Base-by-base conservation (phyloP, 306 rosid genomes). In the Adenanthera pavonina region DNA sequence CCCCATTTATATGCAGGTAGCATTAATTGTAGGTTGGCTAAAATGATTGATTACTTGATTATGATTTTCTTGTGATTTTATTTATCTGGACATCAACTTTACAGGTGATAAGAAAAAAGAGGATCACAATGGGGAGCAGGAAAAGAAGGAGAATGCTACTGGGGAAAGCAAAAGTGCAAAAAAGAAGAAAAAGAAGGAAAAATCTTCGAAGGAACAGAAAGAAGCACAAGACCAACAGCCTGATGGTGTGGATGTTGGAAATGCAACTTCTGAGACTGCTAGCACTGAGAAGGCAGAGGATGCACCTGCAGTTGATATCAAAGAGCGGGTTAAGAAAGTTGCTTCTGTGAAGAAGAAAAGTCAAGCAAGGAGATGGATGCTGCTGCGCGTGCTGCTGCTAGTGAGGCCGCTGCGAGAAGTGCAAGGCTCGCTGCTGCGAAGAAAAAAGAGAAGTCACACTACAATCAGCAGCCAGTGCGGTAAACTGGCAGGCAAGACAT, bases 151-250 rank as follows among this genome's bases (percentile, higher is more conserved):
- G 57, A 89, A 76, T 87, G 74, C 66, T 35, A 3, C 73, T 4
- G 89, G 87, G 56, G 91, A 88, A 81, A 83, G 86, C 88, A 88
- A 86, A 83, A 75, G 83, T 81, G 85, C 89, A 20, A 90, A 73
- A 79, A 90, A 86, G 89, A 88, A 90, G 90, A 90, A 90, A 62
- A 87, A 87, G 89, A 85, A 89, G 83, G 90, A 90, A 53, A 90
- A 86, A 77, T 76, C 86, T 75, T 71, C 59, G 0, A 90, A 90
- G 84, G 94, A 88, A 84, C 76, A 72, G 16, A 86, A 84, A 88
- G 92, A 90, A 71, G 69, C 84, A 25, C 88, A 76, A 35, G 89
- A 83, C 73, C n/a, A n/a, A n/a, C 90, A 80, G 75, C 64, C 81
- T 14, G 77, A 88, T 49, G 78, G 70, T 34, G 14, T 68, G 3